Evolutionary conservation across 208 protist genomes (phyloP), one percentile per base, ranked within the genome.

Genomic region (Leishmania arabica): DNA sequence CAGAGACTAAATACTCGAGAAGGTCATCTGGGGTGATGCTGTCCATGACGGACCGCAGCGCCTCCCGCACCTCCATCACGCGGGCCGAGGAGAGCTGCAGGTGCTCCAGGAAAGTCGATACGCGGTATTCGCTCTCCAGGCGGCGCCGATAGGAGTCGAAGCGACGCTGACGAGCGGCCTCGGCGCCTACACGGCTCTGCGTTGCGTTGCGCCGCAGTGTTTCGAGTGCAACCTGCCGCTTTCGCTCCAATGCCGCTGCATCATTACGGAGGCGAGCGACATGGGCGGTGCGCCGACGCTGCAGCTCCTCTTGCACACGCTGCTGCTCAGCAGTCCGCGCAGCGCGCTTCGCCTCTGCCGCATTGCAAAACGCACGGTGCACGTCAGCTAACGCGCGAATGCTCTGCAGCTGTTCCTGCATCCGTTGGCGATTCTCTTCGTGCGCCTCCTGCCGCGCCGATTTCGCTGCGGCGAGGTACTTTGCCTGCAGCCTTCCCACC

Each of bases 1-100:
- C 94, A 19, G 91, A 92, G 27, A 97, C 92, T 15, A 95, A 27
- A 75, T 82, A 97, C 85, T 97, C 94, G 4, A 97, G 84, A 42
- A 97, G 78, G 37, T 95, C 91, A 62, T 97, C 92, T 1, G 89
- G 88, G 7, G 90, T 89, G 77, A 97, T 90, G n/a, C 37, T 78
- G 37, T 76, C 78, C 24, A 93, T 24, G 19, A 89, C 76, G 21
- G 81, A 53, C 0, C 78, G 82, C 17, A 97, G 79, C n/a, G 68
- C 81, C 19, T 81, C 60, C 17, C 88, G 79, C 15, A 91, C 68
- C 8, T 79, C 83, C 72, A 94, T 85, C 37, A 95, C 83, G 15
- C 86, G 89, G 1, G 88, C 85, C 15, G 90, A 76, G 31, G 89
- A 42, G 7, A 97, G 54, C 9, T 87, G 84, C 11, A 95, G 64